Evolutionary conservation across 2,329 filamentous ascomycete species (phyloP), one percentile per base, ranked within the genome.

Genomic region (Epichloe uncinata): DNA sequence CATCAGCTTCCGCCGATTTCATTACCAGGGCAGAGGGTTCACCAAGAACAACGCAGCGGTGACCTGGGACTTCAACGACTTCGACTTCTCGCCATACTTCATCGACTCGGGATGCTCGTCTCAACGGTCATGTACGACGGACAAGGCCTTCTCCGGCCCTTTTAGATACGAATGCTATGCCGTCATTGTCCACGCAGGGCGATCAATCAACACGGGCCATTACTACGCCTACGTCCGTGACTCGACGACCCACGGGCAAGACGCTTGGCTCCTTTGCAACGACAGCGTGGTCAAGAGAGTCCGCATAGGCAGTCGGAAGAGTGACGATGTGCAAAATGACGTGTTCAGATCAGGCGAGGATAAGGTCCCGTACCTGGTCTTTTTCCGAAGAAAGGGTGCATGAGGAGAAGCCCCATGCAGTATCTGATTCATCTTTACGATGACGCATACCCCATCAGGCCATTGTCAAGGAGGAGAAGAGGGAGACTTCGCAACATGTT

Each of bases 101-200:
- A 62, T 71, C 52, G 61, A 60, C 12, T 53, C 64, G 58, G 48
- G 45, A 13, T 42, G 13, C 6, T 12, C 49, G 16, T 16, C 20
- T 1, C 69, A 58, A 50, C 69, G 61, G 48, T 26, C 46, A 16
- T 36, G 4, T 16, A n/a, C 46, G 15, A 13, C 38, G 38, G 69
- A 72, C 51, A 64, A 58, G 9, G 68, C 69, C 13, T 73, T 75
- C 51, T 57, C 59, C 2, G 68, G 66, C 1, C 83, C 85, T 0
- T 88, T 85, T 60, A 69, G 73, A 5, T 98, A 96, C 65, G 84
- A 95, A 61, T 83, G 86, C 48, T 96, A 95, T 62, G 91, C 83
- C 2, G 84, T 96, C 6, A 79, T 94, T 49, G 75, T 85, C 54
- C 90, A 96, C 63, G 67, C 78, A 4, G 90, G 90, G 20, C 69